Percentiles rank a stretch among this genome's conserved stretches.
Conservation (phyloP, 352 stramenopile genomes). For the Pythium rhizo-oryzae region DNA sequence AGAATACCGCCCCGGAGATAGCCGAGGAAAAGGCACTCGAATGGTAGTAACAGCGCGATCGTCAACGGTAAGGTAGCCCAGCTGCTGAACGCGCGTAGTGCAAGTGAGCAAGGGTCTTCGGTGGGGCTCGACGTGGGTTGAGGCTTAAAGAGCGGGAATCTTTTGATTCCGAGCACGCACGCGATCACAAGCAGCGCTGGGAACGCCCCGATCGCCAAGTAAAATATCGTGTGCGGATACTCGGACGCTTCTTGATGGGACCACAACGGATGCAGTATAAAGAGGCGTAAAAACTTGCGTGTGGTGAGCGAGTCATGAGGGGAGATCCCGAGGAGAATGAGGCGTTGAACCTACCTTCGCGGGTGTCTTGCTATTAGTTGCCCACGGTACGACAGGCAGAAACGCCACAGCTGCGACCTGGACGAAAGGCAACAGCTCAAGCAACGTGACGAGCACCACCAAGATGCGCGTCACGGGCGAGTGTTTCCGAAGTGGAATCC, state of each 20-base stretch:
- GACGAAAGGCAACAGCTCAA: conserved; percentile 54
- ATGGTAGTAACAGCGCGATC: conserved; percentile 56
- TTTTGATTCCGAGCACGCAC: conserved; percentile 42
- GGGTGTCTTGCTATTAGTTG: conserved; percentile 30
- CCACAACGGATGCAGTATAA: conserved; percentile 56
- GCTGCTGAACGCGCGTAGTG: conserved; percentile 56
- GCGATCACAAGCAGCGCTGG: conserved; percentile 36
- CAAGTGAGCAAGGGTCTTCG: conserved; percentile 54
- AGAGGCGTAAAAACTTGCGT: conserved; percentile 36
- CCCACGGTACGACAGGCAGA: conserved; percentile 58
- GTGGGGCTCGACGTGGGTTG: conserved; percentile 43
- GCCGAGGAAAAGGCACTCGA: conserved; percentile 58
- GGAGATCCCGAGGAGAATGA: not conserved
- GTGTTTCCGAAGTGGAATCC: conserved; percentile 29
- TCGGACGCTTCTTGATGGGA: conserved; percentile 37
- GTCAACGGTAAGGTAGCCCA: conserved; percentile 51
- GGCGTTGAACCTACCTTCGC: conserved; percentile 32
- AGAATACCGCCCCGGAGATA: conserved; percentile 30
- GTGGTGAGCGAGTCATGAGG: not conserved
- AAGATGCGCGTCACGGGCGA: conserved; percentile 36
- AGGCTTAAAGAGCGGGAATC: conserved; percentile 70
- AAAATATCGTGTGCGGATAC: conserved; percentile 43
- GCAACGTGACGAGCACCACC: conserved; percentile 31
- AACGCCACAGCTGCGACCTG: conserved; percentile 53
- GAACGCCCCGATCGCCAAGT: conserved; percentile 43